Base-by-base conservation (phyloP, 1,139 yeast genomes). In the Magnusiomyces ingens region DNA sequence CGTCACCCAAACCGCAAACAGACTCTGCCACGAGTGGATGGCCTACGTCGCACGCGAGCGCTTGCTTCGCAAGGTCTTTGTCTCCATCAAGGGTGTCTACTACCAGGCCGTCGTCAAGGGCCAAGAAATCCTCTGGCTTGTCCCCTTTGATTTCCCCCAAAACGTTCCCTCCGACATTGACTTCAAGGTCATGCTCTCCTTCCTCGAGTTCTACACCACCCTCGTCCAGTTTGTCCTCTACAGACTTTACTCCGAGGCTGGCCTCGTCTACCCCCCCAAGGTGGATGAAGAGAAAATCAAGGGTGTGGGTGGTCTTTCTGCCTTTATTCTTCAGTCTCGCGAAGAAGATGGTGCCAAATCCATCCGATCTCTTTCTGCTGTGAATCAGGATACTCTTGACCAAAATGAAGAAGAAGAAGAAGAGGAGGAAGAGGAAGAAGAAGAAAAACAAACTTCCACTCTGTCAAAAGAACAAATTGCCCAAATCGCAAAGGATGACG, bases 81-180 rank as follows among this genome's bases (percentile, higher is more conserved):
- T 93, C 40, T 87, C 96, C 52, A 93, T 93, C 67, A 93, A 94
- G 71, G 99, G 99, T 73, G 95, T 91, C 22, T 93, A 93, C 72
- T 94, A 93, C 68, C 91, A 91, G 70, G 98, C 97, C 42, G 80
- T 71, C 58, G 83, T 93, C 48, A 83, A 80, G 68, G 99, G 99
- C 57, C 96, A 91, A 70, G 96, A 88, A 62, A 78, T 93, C 51
- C 81, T 94, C 74, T 93, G 99, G 99, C 79, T 93, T 59, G 95
- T 89, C 50, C 99, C 99, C 29, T 93, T 85, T 78, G 91, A 90
- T 70, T 93, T 91, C 75, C 96, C 99, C 21, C 95, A 93, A 68
- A 86, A 87, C 69, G 85, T 93, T 63, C 99, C 99, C 46, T 73
- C 84, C 48, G 99, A 93, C 69, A 85, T 93, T 58, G 99, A 93